Evolutionary conservation across 1,284 basidiomycete species (phyloP), one percentile per base, ranked within the genome.

Genomic region (Ustilago xerochloae): DNA sequence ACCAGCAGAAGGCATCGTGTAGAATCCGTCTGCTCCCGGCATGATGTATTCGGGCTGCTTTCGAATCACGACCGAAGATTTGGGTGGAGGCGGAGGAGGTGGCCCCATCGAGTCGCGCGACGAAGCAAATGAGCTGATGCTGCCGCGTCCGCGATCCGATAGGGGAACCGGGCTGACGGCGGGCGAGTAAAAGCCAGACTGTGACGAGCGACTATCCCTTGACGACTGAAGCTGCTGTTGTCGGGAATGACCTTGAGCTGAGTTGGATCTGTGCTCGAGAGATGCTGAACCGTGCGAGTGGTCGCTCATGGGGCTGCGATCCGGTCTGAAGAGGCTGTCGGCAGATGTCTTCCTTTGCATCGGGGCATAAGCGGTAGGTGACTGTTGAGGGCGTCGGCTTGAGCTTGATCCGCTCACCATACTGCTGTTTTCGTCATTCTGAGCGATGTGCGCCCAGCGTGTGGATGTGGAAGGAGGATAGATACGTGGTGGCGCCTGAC

Each of bases 401-500:
- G 55, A 54, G 22, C 24, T 46, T 6, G 46, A 38, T 3, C 38
- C 56, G n/a, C 46, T 32, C 32, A 41, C 26, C 0, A 45, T 32
- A 20, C 58, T 55, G 58, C 36, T 50, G 28, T 18, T 41, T 20
- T 71, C 68, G 54, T 66, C 68, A 29, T 58, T 59, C 12, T 58
- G 60, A 12, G 50, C 43, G 3, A 63, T 67, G 39, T 67, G 56
- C 10, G 64, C 63, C 69, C 69, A 72, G 6, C 69, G 48, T 2
- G 63, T 63, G 24, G 68, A 63, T 16, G 57, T 60, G 12, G 77
- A 78, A 13, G 77, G 77, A 6, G 75, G 77, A 51, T 78, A 74
- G 43, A 78, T 78, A 26, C 77, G 64, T 4, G 75, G 75, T n/a
- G 77, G 70, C n/a, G 62, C 61, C 8, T 78, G 76, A 7, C 77